These are phyloP conservation scores for Thyridium curvatum DNA, from an alignment of 2,329 filamentous ascomycete species.

Conservation along the genomic window DNA sequence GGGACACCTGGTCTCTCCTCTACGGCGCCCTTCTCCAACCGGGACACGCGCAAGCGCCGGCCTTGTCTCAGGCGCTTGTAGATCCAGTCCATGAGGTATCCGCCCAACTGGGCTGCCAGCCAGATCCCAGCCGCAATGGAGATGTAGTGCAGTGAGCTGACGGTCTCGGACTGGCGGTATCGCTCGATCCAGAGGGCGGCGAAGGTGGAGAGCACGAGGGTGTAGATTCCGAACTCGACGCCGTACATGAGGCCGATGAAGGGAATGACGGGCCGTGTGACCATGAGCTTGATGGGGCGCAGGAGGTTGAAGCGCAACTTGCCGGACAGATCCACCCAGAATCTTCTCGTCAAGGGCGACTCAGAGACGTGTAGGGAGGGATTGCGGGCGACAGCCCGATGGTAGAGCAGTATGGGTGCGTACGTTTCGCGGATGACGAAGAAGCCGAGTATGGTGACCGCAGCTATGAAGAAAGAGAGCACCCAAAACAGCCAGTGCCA, in stretches of 20 bases:
- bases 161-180: conserved; percentile 37
- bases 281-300: conserved; percentile 35
- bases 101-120: conserved; percentile 27
- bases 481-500: conserved; percentile 46
- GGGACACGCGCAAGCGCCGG: conserved; percentile 27
- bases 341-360: conserved; percentile 25
- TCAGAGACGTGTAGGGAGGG: conserved; percentile 31
- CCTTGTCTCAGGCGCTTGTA: conserved; percentile 19
- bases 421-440: conserved; percentile 7
- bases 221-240: conserved; percentile 43
- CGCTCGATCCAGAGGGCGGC: conserved; percentile 36
- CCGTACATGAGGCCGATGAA: conserved; percentile 37
- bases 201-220: conserved; percentile 47
- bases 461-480: conserved; percentile 10
- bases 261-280: conserved; percentile 39
- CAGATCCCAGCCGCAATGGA: conserved; percentile 37
- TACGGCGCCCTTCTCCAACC: conserved; percentile 26
- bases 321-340: conserved; percentile 14
- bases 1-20: conserved; percentile 21
- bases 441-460: not conserved
- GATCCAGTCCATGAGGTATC: conserved; percentile 28
- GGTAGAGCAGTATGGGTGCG: conserved; percentile 17
- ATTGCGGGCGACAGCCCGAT: too few relatives aligned
- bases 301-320: conserved; percentile 28
- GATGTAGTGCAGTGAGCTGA: conserved; percentile 43